Percentiles rank a stretch among this genome's conserved stretches.
Conservation (phyloP, 2,329 filamentous ascomycete species). For the Remersonia thermophila region DNA sequence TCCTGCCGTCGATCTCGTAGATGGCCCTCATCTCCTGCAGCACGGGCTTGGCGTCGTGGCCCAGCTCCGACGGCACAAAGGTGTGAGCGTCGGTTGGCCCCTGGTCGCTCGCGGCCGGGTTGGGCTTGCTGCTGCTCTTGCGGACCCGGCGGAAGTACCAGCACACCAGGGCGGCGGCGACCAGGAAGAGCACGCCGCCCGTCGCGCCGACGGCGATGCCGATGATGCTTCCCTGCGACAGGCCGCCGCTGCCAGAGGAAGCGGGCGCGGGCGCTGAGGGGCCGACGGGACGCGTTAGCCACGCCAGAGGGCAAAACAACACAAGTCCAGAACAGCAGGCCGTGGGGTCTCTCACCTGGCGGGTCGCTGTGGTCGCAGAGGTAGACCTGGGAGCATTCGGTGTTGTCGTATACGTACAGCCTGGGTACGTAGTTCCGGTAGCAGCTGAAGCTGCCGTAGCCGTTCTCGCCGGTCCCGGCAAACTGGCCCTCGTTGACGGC, state of each 20-base stretch:
- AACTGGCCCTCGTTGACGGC: slow-evolving; percentile 19
- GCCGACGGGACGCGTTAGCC: no score
- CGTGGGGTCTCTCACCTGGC: slow-evolving; percentile 20
- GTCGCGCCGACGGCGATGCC: slow-evolving; percentile 16
- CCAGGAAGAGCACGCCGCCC: slow-evolving; percentile 11
- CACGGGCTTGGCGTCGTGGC: not conserved
- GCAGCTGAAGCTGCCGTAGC: slow-evolving; percentile 21
- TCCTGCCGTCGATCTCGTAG: slow-evolving; percentile 12
- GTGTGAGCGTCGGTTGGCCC: not conserved
- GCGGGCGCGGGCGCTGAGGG: no score
- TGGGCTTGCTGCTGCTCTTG: not conserved
- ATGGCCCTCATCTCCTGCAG: slow-evolving; percentile 1
- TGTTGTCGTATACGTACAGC: slow-evolving; percentile 18
- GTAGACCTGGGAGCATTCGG: slow-evolving; percentile 20
- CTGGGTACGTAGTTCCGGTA: slow-evolving; percentile 18
- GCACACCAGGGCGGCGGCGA: slow-evolving; percentile 7
- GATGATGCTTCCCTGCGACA: slow-evolving; percentile 14
- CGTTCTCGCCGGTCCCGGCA: slow-evolving; percentile 23
- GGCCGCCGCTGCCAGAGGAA: slow-evolving; percentile 2
- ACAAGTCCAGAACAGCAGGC: no score
- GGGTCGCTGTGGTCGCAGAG: slow-evolving; percentile 20
- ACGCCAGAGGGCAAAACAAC: no score
- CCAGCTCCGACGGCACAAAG: not conserved
- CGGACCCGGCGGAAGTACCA: slow-evolving; percentile 11
- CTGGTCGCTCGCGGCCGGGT: not conserved